Percentiles rank a stretch among this genome's conserved stretches.
Evolutionary conservation across 805 yeast genomes (phyloP).

Genomic region (Blastobotrys robertii): DNA sequence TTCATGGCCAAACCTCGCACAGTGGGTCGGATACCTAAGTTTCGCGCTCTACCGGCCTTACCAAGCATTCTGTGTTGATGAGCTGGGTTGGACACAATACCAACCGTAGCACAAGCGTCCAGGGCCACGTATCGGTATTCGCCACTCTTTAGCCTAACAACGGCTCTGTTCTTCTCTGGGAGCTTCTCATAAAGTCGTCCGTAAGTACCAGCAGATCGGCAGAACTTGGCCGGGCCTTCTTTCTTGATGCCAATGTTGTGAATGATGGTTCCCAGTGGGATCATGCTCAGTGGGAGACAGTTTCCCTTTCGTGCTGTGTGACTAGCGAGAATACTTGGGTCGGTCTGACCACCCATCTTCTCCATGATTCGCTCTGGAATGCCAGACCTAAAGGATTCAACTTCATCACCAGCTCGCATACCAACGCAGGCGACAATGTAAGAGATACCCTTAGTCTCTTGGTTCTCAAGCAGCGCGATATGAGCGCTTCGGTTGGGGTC

Average conservation of each 20-base stretch:
- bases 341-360: constrained; percentile 86
- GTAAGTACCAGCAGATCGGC: constrained; percentile 90
- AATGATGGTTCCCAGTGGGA: constrained; percentile 87
- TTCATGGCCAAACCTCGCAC: constrained; percentile 99
- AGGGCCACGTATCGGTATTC: constrained; percentile 85
- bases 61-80: constrained; percentile 86
- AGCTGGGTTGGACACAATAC: constrained; percentile 85
- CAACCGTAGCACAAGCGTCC: constrained; percentile 88
- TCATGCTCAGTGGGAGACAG: constrained; percentile 84
- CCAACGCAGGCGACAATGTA: constrained; percentile 91
- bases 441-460: constrained; percentile 49
- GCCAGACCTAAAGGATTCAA: constrained; percentile 84
- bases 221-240: constrained; percentile 75
- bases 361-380: constrained; percentile 63
- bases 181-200: constrained; percentile 78
- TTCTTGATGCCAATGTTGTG: constrained; percentile 77
- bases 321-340: constrained; percentile 82
- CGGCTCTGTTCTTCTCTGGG: constrained; percentile 59
- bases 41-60: constrained; percentile 92
- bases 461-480: constrained; percentile 72
- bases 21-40: constrained; percentile 86
- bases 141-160: constrained; percentile 78
- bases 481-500: constrained; percentile 94
- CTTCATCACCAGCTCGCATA: constrained; percentile 81
- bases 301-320: constrained; percentile 88